Evolutionary conservation across 257 asterid species (phyloP).

Genomic region (Gentiana straminea): DNA sequence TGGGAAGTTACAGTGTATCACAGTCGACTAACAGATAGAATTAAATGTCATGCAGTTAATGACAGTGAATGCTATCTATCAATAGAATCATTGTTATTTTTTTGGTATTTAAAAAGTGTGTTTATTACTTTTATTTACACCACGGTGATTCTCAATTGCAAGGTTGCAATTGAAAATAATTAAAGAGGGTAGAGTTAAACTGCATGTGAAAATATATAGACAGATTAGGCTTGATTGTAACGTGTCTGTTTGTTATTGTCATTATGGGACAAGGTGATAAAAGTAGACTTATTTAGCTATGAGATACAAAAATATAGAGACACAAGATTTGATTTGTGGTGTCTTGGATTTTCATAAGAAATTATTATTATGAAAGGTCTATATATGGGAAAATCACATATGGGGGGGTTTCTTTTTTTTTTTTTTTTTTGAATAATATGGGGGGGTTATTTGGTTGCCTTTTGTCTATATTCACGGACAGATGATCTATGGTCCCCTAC

Average conservation of each 20-base stretch:
- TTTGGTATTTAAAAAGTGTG: neutral
- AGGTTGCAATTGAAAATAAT: neutral
- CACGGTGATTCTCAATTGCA: neutral
- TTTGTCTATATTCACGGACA: conserved; percentile 21
- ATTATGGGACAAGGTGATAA: conserved; percentile 2
- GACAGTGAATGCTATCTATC: neutral
- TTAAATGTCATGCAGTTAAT: too few relatives aligned
- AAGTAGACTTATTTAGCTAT: conserved; percentile 7
- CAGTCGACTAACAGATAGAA: too few relatives aligned
- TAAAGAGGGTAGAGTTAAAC: too few relatives aligned
- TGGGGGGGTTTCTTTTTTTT: conserved; percentile 1
- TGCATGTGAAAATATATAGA: too few relatives aligned
- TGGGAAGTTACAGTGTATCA: too few relatives aligned
- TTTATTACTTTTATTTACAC: neutral
- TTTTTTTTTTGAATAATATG: conserved; percentile 17
- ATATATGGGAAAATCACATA: conserved; percentile 17
- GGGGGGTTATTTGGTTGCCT: conserved; percentile 10
- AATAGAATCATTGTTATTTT: too few relatives aligned
- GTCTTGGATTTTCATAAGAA: conserved; percentile 26
- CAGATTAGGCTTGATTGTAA: neutral
- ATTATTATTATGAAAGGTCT: too few relatives aligned
- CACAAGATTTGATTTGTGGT: conserved; percentile 7
- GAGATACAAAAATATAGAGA: conserved; percentile 4
- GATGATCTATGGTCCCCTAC: too few relatives aligned
- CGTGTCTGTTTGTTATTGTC: conserved; percentile 7